Percentiles rank a stretch among this genome's conserved stretches.
Conservation (phyloP, 2,329 filamentous ascomycete genomes). For the Hypoxylon rubiginosum region DNA sequence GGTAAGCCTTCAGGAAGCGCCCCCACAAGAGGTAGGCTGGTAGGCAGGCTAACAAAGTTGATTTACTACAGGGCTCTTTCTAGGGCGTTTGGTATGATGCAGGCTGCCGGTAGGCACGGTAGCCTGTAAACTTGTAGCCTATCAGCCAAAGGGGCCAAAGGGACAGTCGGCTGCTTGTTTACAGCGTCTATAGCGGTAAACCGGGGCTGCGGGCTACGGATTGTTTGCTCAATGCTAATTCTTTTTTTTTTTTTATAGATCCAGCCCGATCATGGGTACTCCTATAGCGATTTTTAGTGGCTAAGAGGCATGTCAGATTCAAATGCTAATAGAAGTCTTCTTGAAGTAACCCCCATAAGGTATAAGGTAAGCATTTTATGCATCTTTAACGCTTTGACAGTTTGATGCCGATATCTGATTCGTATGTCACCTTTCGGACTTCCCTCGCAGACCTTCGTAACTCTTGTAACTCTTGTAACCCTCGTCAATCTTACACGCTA, state of each 20-base stretch:
- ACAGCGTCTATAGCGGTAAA: constrained; percentile 5
- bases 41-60: background rate
- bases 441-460: constrained; percentile 14
- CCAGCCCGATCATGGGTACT: background rate
- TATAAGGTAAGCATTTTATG: background rate
- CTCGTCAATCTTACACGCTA: constrained; percentile 3
- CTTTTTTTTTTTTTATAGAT: background rate
- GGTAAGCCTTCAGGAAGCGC: background rate
- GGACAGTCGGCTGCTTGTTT: background rate
- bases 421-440: constrained; percentile 18
- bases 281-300: constrained; percentile 11
- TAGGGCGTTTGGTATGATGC: constrained; percentile 5
- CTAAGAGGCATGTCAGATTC: constrained; percentile 8
- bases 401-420: background rate
- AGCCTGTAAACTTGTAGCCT: constrained; percentile 7
- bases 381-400: background rate
- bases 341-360: background rate
- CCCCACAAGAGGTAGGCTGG: background rate
- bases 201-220: constrained; percentile 15
- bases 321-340: constrained; percentile 15
- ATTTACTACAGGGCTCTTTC: background rate
- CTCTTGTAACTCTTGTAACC: background rate
- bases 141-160: background rate
- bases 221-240: background rate
- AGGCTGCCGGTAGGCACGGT: constrained; percentile 24